phyloP scores from a whole-genome alignment of 2,329 filamentous ascomycete species.

The Aureobasidium sp. region DNA sequence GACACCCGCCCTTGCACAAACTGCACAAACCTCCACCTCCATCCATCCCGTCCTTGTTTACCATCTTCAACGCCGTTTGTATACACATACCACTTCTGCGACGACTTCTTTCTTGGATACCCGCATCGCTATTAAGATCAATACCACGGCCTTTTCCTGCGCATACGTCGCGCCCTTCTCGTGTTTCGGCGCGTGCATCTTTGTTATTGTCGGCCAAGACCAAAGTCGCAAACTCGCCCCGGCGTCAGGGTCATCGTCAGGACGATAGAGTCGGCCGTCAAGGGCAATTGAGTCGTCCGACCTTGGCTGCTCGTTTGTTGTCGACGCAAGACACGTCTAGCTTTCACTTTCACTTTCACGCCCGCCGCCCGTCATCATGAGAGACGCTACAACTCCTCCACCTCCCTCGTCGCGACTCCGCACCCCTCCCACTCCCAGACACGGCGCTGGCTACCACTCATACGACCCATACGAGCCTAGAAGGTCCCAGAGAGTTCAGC shows the following conservation, averaged over 20 bases:
- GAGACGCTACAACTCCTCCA: conserved; percentile 50
- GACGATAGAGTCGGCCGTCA: conserved; percentile 1
- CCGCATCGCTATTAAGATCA: not conserved
- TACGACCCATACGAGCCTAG: conserved; percentile 80
- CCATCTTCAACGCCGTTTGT: not conserved
- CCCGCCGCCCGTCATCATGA: conserved; percentile 12
- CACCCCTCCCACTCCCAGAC: conserved; percentile 74
- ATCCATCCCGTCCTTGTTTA: conserved; percentile 1
- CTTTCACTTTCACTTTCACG: conserved; percentile 8
- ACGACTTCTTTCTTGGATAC: not conserved
- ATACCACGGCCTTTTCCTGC: not conserved
- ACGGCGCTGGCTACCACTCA: conserved; percentile 68
- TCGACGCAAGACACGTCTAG: conserved; percentile 6
- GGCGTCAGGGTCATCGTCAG: conserved; percentile 16
- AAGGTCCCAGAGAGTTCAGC: conserved; percentile 68
- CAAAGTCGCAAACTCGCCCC: not conserved
- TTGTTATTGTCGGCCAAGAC: conserved; percentile 1
- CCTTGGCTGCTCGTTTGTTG: not conserved
- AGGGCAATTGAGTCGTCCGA: conserved; percentile 8
- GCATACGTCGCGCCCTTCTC: not conserved
- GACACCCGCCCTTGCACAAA: conserved; percentile 19
- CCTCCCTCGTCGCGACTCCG: conserved; percentile 70
- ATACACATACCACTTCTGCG: not conserved
- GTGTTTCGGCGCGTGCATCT: conserved; percentile 10
- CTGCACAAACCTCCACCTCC: conserved; percentile 16